Percentiles rank a stretch among this genome's conserved stretches.
Evolutionary conservation across 768 basidiomycete genomes (phyloP).

Genomic region (Agaricus blazei): DNA sequence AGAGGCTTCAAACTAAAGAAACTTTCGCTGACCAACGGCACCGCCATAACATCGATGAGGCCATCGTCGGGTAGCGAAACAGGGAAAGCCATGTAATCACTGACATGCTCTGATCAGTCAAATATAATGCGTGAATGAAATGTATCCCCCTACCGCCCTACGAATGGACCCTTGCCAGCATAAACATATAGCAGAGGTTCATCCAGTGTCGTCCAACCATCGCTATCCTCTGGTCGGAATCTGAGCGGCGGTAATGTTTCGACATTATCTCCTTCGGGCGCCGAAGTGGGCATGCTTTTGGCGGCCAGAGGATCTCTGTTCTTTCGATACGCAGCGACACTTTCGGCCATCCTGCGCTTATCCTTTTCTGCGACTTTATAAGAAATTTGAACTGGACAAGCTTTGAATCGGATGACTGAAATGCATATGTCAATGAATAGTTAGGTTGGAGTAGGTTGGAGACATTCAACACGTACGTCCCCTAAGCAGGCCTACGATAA

Average conservation of each 20-base stretch:
- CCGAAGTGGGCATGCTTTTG: neutral
- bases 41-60: conserved; percentile 63
- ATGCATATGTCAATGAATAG: neutral
- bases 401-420: conserved; percentile 53
- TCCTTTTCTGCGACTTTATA: conserved; percentile 67
- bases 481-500: conserved; percentile 64
- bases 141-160: conserved; percentile 42
- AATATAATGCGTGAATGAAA: neutral
- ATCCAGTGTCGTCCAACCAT: conserved; percentile 69
- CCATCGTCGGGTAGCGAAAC: conserved; percentile 79
- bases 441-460: neutral
- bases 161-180: conserved; percentile 78
- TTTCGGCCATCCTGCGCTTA: conserved; percentile 64
- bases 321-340: conserved; percentile 31
- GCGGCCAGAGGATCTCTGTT: conserved; percentile 17
- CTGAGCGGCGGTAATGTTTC: conserved; percentile 41
- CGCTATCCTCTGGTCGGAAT: conserved; percentile 36
- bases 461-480: conserved; percentile 43
- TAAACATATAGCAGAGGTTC: conserved; percentile 66
- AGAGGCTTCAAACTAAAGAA: neutral
- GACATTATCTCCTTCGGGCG: conserved; percentile 12
- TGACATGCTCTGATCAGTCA: conserved; percentile 16
- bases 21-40: conserved; percentile 48
- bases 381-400: conserved; percentile 67
- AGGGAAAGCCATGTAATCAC: conserved; percentile 80